Conservation (phyloP, 495 filamentous ascomycete genomes). For the Talaromyces stipitatus region DNA sequence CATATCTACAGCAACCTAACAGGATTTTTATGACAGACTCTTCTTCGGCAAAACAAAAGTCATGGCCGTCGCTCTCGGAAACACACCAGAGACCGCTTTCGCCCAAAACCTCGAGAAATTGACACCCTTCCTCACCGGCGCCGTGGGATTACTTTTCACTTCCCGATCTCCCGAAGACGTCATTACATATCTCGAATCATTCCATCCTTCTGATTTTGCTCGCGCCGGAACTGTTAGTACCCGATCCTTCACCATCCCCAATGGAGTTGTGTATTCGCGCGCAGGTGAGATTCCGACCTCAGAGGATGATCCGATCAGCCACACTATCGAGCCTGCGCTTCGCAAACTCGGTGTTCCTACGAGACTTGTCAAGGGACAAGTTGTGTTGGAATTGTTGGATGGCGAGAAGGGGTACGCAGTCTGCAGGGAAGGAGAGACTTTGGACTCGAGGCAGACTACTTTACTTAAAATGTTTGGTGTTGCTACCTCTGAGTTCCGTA, state of each 20-base stretch:
- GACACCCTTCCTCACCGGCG: slow-evolving; percentile 62
- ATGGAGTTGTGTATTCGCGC: slow-evolving; percentile 66
- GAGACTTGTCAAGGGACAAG: slow-evolving; percentile 77
- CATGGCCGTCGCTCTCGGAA: slow-evolving; percentile 86
- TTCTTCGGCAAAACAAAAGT: slow-evolving; percentile 99
- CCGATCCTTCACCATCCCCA: slow-evolving; percentile 67
- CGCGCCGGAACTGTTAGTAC: slow-evolving; percentile 73
- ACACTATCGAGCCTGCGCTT: slow-evolving; percentile 81
- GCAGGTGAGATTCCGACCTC: slow-evolving; percentile 68
- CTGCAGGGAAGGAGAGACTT: slow-evolving; percentile 69
- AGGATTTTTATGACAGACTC: slow-evolving; percentile 42
- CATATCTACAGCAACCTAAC: not conserved
- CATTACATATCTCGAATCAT: slow-evolving; percentile 56
- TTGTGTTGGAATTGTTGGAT: slow-evolving; percentile 70
- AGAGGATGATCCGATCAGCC: slow-evolving; percentile 77
- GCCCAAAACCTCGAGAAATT: slow-evolving; percentile 65
- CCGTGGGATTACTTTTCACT: slow-evolving; percentile 87
- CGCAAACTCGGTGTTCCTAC: slow-evolving; percentile 84
- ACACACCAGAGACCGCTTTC: slow-evolving; percentile 63
- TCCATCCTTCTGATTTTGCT: slow-evolving; percentile 72
- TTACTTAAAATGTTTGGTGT: slow-evolving; percentile 91
- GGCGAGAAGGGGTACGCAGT: slow-evolving; percentile 60
- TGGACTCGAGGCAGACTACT: slow-evolving; percentile 85
- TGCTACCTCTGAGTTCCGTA: slow-evolving; percentile 77
- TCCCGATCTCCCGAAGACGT: slow-evolving; percentile 58